Base-by-base conservation (phyloP, 305 asterid genomes). In the Galium porrigens region DNA sequence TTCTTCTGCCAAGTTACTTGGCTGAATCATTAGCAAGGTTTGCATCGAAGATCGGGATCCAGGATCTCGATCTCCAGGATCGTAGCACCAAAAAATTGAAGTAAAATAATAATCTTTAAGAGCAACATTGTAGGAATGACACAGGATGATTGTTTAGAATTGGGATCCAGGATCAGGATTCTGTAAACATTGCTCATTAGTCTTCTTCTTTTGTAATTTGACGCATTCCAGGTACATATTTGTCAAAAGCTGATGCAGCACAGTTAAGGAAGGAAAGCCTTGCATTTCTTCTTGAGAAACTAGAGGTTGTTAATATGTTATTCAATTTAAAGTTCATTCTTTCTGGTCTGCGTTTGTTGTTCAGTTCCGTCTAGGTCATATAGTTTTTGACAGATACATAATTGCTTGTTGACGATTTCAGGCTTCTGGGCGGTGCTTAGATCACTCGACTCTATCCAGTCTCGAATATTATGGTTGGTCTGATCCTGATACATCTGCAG, bases 181-280 rank as follows among this genome's bases (percentile, higher is more conserved):
- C 30, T 27, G 30, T 27, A 27, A 27, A 2, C 1, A 27, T 27
- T 27, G 30, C 1, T 27, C 30, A 27, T 27, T 27, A 27, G 2
- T 27, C 0, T 27, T 42, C 55, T 53, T 36, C 14, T 0, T 30
- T 55, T 63, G 62, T 59, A 55, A 58, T 63, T 29, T 65, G 71
- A 66, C 69, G 12, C 74, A 56, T 72, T 66, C 29, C 84, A 89
- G 99, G 99, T 76, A 80, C 95, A 73, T 77, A 72, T 80, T 80
- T 89, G 66, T 82, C 99, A 69, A 85, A 81, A 83, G 76, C 17
- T 74, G 97, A 86, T 64, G 95, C 97, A 29, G 84, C 84, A 49
- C 80, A 82, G 70, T 73, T 89, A 82, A 83, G 87, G 78, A 67
- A 42, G 72, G 80, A 84, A 72, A 86, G 92, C 80, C 76, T 92